Conservation (phyloP, 2,329 filamentous ascomycete species). For the Thelonectria olida region DNA sequence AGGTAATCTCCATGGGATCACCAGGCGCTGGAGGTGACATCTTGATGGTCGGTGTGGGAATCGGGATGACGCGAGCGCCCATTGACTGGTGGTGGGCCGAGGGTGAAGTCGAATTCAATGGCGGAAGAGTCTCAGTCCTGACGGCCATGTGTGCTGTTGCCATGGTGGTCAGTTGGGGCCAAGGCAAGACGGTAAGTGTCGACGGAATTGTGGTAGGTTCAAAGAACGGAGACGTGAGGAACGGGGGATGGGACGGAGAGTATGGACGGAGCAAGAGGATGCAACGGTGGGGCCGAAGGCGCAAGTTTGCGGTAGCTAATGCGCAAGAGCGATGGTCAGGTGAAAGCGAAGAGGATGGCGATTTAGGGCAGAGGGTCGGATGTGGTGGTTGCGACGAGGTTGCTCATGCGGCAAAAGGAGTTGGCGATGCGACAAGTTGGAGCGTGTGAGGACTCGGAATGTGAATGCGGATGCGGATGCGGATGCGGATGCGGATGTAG, state of each 20-base stretch:
- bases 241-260: constrained; percentile 27
- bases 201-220: constrained; percentile 4
- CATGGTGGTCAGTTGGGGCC: constrained; percentile 40
- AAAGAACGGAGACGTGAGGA: constrained; percentile 23
- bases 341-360: constrained; percentile 22
- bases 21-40: constrained; percentile 67
- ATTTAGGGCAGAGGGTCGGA: constrained; percentile 26
- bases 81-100: constrained; percentile 55
- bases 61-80: constrained; percentile 65
- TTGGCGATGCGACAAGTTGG: constrained; percentile 8
- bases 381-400: constrained; percentile 7
- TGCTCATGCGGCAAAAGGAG: constrained; percentile 15
- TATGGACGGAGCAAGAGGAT: constrained; percentile 31
- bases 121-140: constrained; percentile 60
- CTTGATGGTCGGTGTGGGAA: constrained; percentile 65
- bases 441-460: not conserved
- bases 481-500: constrained; percentile 32
- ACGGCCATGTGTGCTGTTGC: constrained; percentile 61
- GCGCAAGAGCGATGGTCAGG: constrained; percentile 31
- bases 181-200: constrained; percentile 23
- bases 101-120: constrained; percentile 51
- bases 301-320: constrained; percentile 33
- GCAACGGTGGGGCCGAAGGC: constrained; percentile 19
- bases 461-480: not conserved
- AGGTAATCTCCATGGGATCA: constrained; percentile 70